A percentile compares a stretch with the other conserved stretches of the same genome.
These are phyloP conservation scores for Pterulicium gracile DNA, from an alignment of 1,284 basidiomycete genomes.

Conservation along the genomic window DNA sequence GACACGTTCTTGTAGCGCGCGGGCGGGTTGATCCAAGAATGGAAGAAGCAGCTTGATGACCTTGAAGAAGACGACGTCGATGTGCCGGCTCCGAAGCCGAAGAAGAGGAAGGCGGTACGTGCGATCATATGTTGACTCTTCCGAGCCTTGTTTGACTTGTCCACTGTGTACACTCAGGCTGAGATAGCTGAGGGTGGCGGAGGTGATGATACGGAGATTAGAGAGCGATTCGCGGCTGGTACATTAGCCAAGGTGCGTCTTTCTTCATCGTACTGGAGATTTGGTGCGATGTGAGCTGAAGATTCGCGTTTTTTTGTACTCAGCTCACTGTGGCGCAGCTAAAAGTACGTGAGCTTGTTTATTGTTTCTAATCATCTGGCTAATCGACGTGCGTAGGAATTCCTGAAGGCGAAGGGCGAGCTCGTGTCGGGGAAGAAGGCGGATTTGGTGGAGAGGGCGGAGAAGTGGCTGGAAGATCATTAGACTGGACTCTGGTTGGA, in stretches of 20 bases:
- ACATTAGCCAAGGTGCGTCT: constrained; percentile 51
- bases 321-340: constrained; percentile 73
- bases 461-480: constrained; percentile 39
- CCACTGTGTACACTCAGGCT: background rate
- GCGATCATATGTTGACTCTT: background rate
- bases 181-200: constrained; percentile 21
- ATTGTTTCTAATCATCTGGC: background rate
- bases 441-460: constrained; percentile 53
- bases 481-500: background rate
- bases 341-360: constrained; percentile 37
- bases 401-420: constrained; percentile 53
- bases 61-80: constrained; percentile 51
- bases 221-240: constrained; percentile 48
- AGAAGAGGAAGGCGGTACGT: constrained; percentile 63
- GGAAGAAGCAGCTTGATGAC: constrained; percentile 58
- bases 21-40: constrained; percentile 63
- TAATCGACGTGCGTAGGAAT: constrained; percentile 37
- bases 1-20: constrained; percentile 40
- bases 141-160: constrained; percentile 2
- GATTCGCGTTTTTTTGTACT: constrained; percentile 10
- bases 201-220: constrained; percentile 57
- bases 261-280: constrained; percentile 8
- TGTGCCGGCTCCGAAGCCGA: constrained; percentile 24
- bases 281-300: constrained; percentile 7
- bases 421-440: constrained; percentile 57